Evolutionary conservation across 73 alveolate species (phyloP).

Genomic region (Urostyla sp.): DNA sequence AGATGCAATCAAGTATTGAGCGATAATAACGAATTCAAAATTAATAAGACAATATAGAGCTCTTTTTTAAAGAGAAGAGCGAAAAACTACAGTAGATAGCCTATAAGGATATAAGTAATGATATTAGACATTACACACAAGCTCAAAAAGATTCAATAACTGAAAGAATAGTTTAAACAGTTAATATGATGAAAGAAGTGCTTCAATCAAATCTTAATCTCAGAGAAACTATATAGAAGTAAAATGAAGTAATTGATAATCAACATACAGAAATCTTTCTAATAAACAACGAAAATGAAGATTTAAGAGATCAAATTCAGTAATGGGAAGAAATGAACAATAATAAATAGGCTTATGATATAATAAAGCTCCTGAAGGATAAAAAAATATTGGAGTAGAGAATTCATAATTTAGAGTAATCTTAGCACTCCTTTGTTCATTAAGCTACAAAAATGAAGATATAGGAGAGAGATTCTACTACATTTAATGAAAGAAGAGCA

Average conservation of each 20-base stretch:
- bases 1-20: conserved; percentile 31
- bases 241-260: conserved; percentile 33
- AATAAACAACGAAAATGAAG: conserved; percentile 66
- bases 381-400: conserved; percentile 48
- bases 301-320: conserved; percentile 62
- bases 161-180: conserved; percentile 57
- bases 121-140: not conserved
- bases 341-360: conserved; percentile 34
- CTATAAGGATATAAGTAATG: conserved; percentile 2
- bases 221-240: conserved; percentile 45
- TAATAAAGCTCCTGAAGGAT: conserved; percentile 15
- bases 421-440: not conserved
- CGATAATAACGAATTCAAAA: not conserved
- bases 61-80: conserved; percentile 27
- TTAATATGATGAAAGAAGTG: conserved; percentile 67
- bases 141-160: conserved; percentile 60
- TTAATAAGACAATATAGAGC: conserved; percentile 37
- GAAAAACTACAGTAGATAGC: conserved; percentile 40
- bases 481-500: not conserved
- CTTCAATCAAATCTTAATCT: conserved; percentile 44
- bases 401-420: conserved; percentile 41
- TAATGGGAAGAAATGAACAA: conserved; percentile 52
- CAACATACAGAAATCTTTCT: conserved; percentile 46
- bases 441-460: not conserved
- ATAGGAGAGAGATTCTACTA: not conserved